Evolutionary conservation across 331 rosid genomes (phyloP), one percentile per base, ranked within the genome.

Genomic region (Arachis monticola): DNA sequence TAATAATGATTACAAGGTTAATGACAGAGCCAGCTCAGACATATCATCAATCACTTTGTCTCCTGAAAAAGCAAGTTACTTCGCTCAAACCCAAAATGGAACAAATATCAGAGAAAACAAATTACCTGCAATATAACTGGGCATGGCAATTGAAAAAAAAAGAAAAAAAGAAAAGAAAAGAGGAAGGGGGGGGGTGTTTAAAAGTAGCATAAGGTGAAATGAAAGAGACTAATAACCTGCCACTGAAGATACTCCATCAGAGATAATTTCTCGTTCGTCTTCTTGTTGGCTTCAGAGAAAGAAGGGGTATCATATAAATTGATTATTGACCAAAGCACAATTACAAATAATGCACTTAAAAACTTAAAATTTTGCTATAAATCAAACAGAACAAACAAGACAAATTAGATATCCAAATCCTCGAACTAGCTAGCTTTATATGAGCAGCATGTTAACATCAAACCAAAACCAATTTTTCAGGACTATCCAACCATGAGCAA

Each of bases 281-380:
- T 88, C 95, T 75, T 69, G 86, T 75, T 83, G 89, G 86, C 93
- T 93, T 84, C 58, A 76, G 30, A 61, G 48, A 75, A 79, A 75
- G 42, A 59, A 80, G 83, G 41, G 17, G 66, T 77, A 82, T 73
- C 80, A 83, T 67, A 81, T 11, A 72, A 83, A 82, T 80, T 81
- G 76, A 85, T 51, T 32, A 38, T 72, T 75, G 66, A 83, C 14
- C 42, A 73, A 84, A 82, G 42, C 50, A 70, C 41, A 35, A 50
- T 42, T 22, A 67, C 40, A 62, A n/a, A 13, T 13, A 79, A 78
- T 17, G 63, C 45, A 47, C 22, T 77, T 8, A 72, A 44, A 74
- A 67, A 44, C 45, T 74, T 74, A 3, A 31, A 76, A 42, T 27
- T n/a, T 66, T 30, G 59, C 53, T 3, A 17, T 51, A 74, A 64